Evolutionary conservation across 75 land plant species (phyloP).

Genomic region (Selaginella tamariscina): DNA sequence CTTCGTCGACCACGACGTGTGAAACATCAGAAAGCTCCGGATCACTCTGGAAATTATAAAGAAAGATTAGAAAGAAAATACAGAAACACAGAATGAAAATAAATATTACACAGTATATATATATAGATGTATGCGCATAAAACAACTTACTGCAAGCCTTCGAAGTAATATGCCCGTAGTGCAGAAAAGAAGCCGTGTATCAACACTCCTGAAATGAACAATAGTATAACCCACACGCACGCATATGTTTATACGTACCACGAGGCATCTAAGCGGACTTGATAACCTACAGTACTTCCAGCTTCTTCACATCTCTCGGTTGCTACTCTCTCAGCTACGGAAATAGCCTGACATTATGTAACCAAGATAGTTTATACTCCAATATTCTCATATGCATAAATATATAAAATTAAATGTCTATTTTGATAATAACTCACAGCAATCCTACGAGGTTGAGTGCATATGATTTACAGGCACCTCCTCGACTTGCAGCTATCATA

Average conservation of each 20-base stretch:
- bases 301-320: conserved; percentile 62
- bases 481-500: conserved; percentile 53
- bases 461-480: conserved; percentile 72
- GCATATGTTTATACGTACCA: conserved; percentile 46
- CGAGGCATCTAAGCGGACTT: conserved; percentile 92
- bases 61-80: neutral
- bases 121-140: neutral
- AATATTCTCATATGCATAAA: neutral
- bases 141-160: conserved; percentile 45
- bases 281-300: conserved; percentile 85
- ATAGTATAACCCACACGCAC: too few relatives aligned
- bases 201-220: conserved; percentile 52
- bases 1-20: conserved; percentile 89
- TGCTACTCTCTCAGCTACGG: conserved; percentile 90
- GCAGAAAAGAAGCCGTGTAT: conserved; percentile 79
- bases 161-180: conserved; percentile 89
- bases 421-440: conserved; percentile 43
- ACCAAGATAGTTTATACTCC: neutral
- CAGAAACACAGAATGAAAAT: too few relatives aligned
- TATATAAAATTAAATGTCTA: too few relatives aligned
- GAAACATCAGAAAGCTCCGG: conserved; percentile 45
- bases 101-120: too few relatives aligned
- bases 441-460: conserved; percentile 93
- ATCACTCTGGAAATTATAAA: conserved; percentile 40
- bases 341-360: conserved; percentile 45